Evolutionary conservation across 163 green algal species (phyloP).

Genomic region (Coccomyxa subellipsoidea): DNA sequence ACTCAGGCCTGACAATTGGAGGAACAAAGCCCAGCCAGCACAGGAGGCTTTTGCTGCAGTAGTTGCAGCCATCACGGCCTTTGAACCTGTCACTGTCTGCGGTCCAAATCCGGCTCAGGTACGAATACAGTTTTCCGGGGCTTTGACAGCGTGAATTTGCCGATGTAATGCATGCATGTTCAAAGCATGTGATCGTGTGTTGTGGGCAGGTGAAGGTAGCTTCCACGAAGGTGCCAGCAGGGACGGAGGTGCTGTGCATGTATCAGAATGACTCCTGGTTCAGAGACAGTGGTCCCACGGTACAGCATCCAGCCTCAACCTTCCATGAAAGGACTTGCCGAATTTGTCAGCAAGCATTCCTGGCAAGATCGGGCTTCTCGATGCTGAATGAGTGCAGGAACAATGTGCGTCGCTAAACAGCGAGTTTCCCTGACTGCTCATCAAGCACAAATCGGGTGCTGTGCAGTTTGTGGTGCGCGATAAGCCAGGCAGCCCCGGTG

Average conservation of each 20-base stretch:
- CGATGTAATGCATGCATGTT: not conserved
- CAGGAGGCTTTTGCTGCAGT: conserved; percentile 58
- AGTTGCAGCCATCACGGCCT: conserved; percentile 49
- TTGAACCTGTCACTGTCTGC: conserved; percentile 56
- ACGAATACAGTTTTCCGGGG: conserved; percentile 23
- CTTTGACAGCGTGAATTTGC: conserved; percentile 25
- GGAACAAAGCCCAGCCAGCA: conserved; percentile 38
- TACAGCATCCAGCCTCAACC: too few species aligned
- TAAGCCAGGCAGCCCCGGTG: conserved; percentile 12
- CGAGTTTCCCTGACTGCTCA: too few species aligned
- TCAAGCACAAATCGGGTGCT: too few species aligned
- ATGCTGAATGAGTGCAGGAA: too few species aligned
- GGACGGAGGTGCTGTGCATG: conserved; percentile 42
- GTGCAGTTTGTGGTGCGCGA: conserved; percentile 47
- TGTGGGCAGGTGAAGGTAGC: not conserved
- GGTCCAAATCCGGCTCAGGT: conserved; percentile 6
- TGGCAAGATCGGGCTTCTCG: too few species aligned
- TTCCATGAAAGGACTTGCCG: too few species aligned
- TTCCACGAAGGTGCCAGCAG: not conserved
- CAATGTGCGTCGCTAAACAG: too few species aligned
- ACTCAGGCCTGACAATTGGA: conserved; percentile 61
- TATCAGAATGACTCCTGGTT: conserved; percentile 57
- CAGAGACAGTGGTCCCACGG: conserved; percentile 54
- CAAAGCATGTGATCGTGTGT: too few species aligned
- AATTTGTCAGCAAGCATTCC: too few species aligned